Percentiles rank a stretch among this genome's conserved stretches.
These are phyloP conservation scores for Ormosia emarginata DNA, from an alignment of 306 rosid species.

Conservation along the genomic window DNA sequence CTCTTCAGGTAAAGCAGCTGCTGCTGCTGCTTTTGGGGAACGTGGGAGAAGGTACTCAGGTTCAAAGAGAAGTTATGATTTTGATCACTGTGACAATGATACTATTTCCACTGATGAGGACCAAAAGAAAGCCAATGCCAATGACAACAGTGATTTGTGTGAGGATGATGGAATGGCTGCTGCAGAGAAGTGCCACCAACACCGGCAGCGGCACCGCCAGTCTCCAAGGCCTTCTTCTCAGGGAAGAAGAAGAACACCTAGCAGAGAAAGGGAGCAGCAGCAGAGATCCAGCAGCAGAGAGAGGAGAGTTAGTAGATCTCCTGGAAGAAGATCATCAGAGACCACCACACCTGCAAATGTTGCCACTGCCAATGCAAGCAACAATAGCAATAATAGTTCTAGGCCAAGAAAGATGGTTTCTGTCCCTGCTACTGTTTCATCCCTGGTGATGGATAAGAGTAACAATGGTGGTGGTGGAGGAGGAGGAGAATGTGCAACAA, in stretches of 20 bases:
- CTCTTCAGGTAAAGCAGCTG: conserved; percentile 65
- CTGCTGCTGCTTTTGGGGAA: conserved; percentile 22
- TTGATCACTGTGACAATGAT: conserved; percentile 53
- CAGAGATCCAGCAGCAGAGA: conserved; percentile 73
- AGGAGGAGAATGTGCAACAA: conserved; percentile 36
- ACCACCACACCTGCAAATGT: neutral
- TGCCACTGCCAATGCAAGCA: conserved; percentile 1
- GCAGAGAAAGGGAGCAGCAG: conserved; percentile 79
- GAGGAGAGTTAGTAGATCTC: conserved; percentile 85
- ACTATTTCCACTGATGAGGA: conserved; percentile 29
- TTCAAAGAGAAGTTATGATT: conserved; percentile 75
- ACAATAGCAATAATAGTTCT: conserved; percentile 9
- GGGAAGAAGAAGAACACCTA: conserved; percentile 84
- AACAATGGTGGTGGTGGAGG: conserved; percentile 47
- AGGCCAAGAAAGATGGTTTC: conserved; percentile 92
- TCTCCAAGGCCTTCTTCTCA: conserved; percentile 52
- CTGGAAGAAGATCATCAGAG: conserved; percentile 75
- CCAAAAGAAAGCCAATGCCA: conserved; percentile 16
- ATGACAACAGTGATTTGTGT: conserved; percentile 23
- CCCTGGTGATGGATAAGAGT: conserved; percentile 72
- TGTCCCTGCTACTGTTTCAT: conserved; percentile 85
- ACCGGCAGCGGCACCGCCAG: conserved; percentile 51
- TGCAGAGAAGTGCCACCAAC: conserved; percentile 33
- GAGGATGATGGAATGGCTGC: conserved; percentile 32
- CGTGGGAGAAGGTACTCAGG: conserved; percentile 71